A percentile compares a stretch with the other conserved stretches of the same genome.
Evolutionary conservation across 352 stramenopile species (phyloP).

Genomic region (Pythium dissimile): DNA sequence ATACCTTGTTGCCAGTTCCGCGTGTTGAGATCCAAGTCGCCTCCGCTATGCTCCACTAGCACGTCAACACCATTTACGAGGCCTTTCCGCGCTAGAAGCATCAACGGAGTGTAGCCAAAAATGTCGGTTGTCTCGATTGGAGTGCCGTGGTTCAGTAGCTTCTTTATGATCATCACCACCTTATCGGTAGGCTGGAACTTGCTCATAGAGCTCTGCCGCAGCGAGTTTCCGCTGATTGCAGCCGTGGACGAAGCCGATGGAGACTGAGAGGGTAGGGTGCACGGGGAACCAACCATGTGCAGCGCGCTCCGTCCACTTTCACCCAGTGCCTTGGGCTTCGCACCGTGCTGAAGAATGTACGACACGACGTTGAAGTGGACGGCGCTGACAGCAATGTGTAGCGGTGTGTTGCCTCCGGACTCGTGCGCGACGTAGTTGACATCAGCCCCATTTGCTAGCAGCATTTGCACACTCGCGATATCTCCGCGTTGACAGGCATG

Average conservation of each 20-base stretch:
- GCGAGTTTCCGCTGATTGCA: constrained; percentile 13
- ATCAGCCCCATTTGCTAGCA: constrained; percentile 81
- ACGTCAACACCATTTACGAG: constrained; percentile 70
- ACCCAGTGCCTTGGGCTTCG: constrained; percentile 71
- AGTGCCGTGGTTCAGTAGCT: constrained; percentile 71
- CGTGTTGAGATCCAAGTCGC: constrained; percentile 66
- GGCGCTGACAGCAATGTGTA: constrained; percentile 77
- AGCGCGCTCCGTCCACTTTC: constrained; percentile 67
- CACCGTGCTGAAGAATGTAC: constrained; percentile 82
- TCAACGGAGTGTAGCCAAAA: constrained; percentile 79
- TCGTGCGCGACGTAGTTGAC: constrained; percentile 87
- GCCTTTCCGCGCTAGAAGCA: constrained; percentile 73
- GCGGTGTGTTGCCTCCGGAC: constrained; percentile 69
- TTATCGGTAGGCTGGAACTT: constrained; percentile 49
- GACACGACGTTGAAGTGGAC: constrained; percentile 86
- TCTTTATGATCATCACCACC: constrained; percentile 78
- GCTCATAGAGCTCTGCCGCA: constrained; percentile 18
- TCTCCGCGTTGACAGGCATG: constrained; percentile 83
- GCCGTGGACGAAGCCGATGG: neutral
- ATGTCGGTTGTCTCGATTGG: constrained; percentile 66
- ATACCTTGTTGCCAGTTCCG: constrained; percentile 83
- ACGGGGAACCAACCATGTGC: constrained; percentile 77
- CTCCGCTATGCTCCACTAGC: constrained; percentile 60
- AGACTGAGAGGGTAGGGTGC: constrained; percentile 39
- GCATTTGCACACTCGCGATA: constrained; percentile 84